Percentiles rank a stretch among this genome's conserved stretches.
Conservation (phyloP, 345 rosid species). For the Camelina laxa region DNA sequence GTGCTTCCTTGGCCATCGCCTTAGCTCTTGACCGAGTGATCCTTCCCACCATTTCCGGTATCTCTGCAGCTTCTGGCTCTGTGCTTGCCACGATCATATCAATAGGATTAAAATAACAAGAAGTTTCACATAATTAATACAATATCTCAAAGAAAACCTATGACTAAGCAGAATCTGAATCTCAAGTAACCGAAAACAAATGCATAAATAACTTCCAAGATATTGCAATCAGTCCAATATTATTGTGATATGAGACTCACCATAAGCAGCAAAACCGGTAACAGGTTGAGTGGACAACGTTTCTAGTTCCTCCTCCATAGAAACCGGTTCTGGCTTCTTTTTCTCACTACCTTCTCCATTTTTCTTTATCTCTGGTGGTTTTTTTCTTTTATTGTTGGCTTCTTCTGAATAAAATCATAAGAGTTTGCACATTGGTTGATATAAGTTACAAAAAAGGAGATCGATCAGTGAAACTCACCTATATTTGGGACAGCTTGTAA, state of each 20-base stretch:
- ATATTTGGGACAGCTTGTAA: slow-evolving; percentile 45
- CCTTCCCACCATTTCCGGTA: too few relatives aligned
- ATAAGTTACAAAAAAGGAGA: slow-evolving; percentile 6
- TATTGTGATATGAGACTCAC: slow-evolving; percentile 29
- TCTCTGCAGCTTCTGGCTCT: too few relatives aligned
- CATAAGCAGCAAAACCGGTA: not conserved
- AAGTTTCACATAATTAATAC: slow-evolving; percentile 3
- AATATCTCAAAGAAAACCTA: slow-evolving; percentile 18
- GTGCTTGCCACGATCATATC: too few relatives aligned
- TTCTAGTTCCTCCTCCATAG: slow-evolving; percentile 1
- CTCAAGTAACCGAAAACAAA: slow-evolving; percentile 7
- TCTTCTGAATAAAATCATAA: slow-evolving; percentile 14
- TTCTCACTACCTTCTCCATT: slow-evolving; percentile 6
- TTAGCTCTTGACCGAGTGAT: too few relatives aligned
- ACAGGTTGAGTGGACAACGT: slow-evolving; percentile 13
- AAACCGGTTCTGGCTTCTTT: slow-evolving; percentile 50
- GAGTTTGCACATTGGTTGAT: slow-evolving; percentile 3
- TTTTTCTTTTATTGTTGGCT: slow-evolving; percentile 9
- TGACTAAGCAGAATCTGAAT: slow-evolving; percentile 8
- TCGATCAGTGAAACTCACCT: slow-evolving; percentile 51
- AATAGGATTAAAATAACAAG: slow-evolving; percentile 1
- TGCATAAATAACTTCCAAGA: not conserved
- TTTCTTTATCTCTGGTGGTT: slow-evolving; percentile 13
- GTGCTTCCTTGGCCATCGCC: too few relatives aligned
- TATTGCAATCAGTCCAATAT: slow-evolving; percentile 4